Evolutionary conservation across 169 alveolate species (phyloP), one percentile per base, ranked within the genome.

Genomic region (Toxoplasma gondii): DNA sequence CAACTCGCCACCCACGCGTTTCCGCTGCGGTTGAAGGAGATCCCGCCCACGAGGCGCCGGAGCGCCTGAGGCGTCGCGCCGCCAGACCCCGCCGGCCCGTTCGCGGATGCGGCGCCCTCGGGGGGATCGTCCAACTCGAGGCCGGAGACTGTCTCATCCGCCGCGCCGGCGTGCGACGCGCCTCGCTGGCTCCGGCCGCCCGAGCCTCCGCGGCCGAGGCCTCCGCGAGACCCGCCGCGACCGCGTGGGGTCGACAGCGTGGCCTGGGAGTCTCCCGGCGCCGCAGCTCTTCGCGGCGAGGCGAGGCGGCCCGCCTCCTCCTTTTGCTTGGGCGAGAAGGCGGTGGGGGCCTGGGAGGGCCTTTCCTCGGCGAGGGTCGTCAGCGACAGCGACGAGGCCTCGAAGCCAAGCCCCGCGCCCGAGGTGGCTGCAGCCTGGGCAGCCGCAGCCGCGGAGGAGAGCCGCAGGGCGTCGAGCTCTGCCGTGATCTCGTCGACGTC

Each of bases 1-100:
- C 84, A 74, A 44, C 84, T 74, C 39, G 84, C 84, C 38, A 74
- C 84, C 84, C 84, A 74, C n/a, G 84, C 84, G 84, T 74, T 74
- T 27, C 84, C 84, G 43, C 84, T 74, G 24, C 84, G 84, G 43
- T 74, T 74, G 84, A 74, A 74, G 84, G 84, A 74, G 19, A 74
- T 36, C 44, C 84, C 84, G 9, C 84, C 84, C 84, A 74, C 84
- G 45, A 74, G 84, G 45, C 84, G 39, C 2, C 84, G 84, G 45
- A 74, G 84, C 39, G 84, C 44, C 84, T 31, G 39, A 41, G 39
- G 45, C 44, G 84, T 36, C 39, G 84, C 17, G 45, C 44, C 84
- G 2, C 84, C 44, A n/a, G 39, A 44, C 45, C 84, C 84, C 81
- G 31, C 81, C 41, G 41, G 12, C n/a, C 84, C 49, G 44, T 2